phyloP scores from a whole-genome alignment of 208 protist genomes.

The Acanthamoeba sp. region DNA sequence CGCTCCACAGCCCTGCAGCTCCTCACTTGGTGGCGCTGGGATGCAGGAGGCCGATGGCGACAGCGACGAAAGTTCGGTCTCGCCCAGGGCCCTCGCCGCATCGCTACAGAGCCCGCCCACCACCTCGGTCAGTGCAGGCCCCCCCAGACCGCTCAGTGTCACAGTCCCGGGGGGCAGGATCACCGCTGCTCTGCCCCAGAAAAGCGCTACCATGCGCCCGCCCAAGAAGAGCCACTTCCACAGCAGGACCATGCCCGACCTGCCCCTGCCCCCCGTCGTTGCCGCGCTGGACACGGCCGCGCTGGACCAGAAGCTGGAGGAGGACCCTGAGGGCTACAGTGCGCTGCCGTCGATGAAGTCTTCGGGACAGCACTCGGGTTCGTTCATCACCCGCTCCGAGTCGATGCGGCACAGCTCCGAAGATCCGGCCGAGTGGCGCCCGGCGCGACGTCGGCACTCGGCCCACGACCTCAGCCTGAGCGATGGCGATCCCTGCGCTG shows the following conservation, averaged over 20 bases:
- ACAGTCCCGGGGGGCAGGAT: neutral
- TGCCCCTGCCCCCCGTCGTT: neutral
- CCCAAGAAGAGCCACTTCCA: conserved; percentile 20
- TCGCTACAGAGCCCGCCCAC: too few species aligned
- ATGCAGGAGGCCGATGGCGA: neutral
- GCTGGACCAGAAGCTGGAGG: neutral
- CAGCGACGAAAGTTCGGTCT: neutral
- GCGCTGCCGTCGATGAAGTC: neutral
- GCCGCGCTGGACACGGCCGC: neutral
- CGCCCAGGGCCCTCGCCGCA: neutral
- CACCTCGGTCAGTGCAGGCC: neutral
- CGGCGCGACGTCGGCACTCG: neutral
- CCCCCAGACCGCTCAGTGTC: neutral
- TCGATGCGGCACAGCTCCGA: neutral
- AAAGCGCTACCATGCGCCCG: neutral
- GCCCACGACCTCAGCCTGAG: neutral
- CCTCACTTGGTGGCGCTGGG: too few species aligned
- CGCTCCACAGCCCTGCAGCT: neutral
- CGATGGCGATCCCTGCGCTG: too few species aligned
- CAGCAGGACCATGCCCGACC: neutral
- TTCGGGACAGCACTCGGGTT: neutral
- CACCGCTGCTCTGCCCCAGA: too few species aligned
- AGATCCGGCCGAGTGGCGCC: neutral
- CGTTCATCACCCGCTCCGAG: neutral
- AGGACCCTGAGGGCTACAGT: neutral